These are phyloP conservation scores for Tetradesmus obliquus DNA, from an alignment of 139 green algal species.

Conservation along the genomic window DNA sequence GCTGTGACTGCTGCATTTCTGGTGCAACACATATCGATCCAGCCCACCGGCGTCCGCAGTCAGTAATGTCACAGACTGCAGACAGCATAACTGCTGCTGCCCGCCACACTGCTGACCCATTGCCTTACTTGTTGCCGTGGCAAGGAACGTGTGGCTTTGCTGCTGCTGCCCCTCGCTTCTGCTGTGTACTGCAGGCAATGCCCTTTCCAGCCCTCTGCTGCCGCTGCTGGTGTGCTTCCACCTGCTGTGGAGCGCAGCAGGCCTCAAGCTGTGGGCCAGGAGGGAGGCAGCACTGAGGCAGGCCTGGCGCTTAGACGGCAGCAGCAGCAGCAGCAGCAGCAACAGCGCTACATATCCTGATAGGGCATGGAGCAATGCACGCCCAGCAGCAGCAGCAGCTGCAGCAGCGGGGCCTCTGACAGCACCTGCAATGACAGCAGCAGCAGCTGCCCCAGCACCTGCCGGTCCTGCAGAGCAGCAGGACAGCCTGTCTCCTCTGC, in stretches of 20 bases:
- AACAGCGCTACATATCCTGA: background rate
- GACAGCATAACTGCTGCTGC: background rate
- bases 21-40: background rate
- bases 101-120: too few species aligned
- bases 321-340: slow-evolving; percentile 16
- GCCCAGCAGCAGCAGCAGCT: background rate
- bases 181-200: background rate
- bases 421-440: background rate
- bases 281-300: background rate
- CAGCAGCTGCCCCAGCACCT: slow-evolving; percentile 13
- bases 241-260: slow-evolving; percentile 30
- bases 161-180: background rate
- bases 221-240: slow-evolving; percentile 25
- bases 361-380: background rate
- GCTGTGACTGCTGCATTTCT: background rate
- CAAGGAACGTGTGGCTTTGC: background rate
- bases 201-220: background rate
- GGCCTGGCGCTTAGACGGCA: background rate
- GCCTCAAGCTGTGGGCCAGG: slow-evolving; percentile 24
- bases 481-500: background rate
- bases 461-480: slow-evolving; percentile 7
- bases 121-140: too few species aligned
- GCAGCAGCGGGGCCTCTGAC: background rate
- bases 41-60: background rate
- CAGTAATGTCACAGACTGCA: background rate